Conservation (phyloP, 2,329 filamentous ascomycete species). For the Aspergillus novoparasiticus region DNA sequence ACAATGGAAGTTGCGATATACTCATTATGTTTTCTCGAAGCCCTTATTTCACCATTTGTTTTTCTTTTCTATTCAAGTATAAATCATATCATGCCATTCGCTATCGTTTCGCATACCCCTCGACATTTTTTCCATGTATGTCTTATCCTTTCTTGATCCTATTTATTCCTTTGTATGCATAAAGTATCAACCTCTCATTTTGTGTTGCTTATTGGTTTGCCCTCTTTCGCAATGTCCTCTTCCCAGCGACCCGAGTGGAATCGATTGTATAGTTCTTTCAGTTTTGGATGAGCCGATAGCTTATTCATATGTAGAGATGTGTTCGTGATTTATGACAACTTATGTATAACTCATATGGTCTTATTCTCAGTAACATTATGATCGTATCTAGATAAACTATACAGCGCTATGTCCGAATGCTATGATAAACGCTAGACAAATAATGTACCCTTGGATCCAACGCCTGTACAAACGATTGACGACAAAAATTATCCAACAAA, state of each 20-base stretch:
- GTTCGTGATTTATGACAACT: neutral
- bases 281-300: neutral
- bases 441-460: neutral
- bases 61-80: conserved; percentile 13
- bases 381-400: conserved; percentile 10
- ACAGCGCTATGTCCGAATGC: conserved; percentile 6
- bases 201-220: neutral
- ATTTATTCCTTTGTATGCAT: conserved; percentile 9
- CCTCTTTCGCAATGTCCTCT: neutral
- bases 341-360: neutral
- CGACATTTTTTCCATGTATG: conserved; percentile 29
- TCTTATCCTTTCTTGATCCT: conserved; percentile 8
- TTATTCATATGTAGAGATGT: conserved; percentile 7
- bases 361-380: conserved; percentile 4
- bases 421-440: conserved; percentile 8
- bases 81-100: conserved; percentile 10
- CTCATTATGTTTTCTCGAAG: neutral
- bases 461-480: conserved; percentile 1
- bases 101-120: conserved; percentile 18
- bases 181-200: neutral
- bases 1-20: neutral
- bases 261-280: conserved; percentile 15
- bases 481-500: conserved; percentile 5
- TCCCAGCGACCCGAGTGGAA: conserved; percentile 13
- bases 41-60: neutral